Conservation (phyloP, 495 filamentous ascomycete species). For the Trichoderma erinaceum region DNA sequence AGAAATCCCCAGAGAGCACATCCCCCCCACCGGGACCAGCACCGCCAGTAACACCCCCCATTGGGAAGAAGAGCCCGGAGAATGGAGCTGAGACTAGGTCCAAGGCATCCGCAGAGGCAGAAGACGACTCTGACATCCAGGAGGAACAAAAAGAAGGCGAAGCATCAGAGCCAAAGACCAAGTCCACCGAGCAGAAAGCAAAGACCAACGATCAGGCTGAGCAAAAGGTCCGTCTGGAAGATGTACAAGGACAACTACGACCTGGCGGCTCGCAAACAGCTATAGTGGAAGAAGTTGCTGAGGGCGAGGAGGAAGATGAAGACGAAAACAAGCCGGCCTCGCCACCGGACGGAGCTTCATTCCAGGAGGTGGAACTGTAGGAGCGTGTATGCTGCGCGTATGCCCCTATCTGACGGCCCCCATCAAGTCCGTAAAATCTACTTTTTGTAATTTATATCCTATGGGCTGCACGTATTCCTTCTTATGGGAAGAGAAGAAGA, state of each 20-base stretch:
- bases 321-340: slow-evolving; percentile 33
- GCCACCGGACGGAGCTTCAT: slow-evolving; percentile 40
- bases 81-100: slow-evolving; percentile 19
- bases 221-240: slow-evolving; percentile 51
- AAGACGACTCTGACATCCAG: slow-evolving; percentile 23
- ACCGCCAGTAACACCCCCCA: slow-evolving; percentile 31
- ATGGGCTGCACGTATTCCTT: neutral
- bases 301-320: slow-evolving; percentile 29
- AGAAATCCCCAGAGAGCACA: neutral
- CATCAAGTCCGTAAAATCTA: neutral
- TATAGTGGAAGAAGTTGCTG: slow-evolving; percentile 5
- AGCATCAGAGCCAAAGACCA: slow-evolving; percentile 27
- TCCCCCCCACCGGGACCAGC: slow-evolving; percentile 21
- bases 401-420: neutral
- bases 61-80: slow-evolving; percentile 20
- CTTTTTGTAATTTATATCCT: neutral
- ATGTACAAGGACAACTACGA: slow-evolving; percentile 44
- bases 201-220: slow-evolving; percentile 39
- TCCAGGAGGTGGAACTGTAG: slow-evolving; percentile 50
- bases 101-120: slow-evolving; percentile 19
- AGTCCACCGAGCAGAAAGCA: slow-evolving; percentile 27
- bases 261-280: slow-evolving; percentile 20
- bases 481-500: neutral
- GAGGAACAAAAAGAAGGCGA: slow-evolving; percentile 28
- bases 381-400: neutral